Conservation (phyloP, 148 eudicot species). For the Vaccinium myrtillus region DNA sequence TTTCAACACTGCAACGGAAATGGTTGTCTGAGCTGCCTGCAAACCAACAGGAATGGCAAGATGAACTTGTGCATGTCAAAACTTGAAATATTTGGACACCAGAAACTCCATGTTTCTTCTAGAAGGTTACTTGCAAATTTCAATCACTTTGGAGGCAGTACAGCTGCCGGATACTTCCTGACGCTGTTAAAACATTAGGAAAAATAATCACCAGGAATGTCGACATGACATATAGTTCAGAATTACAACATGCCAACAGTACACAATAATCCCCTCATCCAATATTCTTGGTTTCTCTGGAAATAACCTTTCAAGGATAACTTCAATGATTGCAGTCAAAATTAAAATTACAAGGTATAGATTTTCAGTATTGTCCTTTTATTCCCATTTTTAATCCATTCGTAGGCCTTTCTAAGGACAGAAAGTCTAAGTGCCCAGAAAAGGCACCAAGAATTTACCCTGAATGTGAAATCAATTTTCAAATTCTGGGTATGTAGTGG, state of each 20-base stretch:
- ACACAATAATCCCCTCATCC: background rate
- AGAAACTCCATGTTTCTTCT: background rate
- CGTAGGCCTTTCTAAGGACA: background rate
- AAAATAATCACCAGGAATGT: background rate
- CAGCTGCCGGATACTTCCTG: slow-evolving; percentile 84
- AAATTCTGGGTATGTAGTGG: too few relatives aligned
- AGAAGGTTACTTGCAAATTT: background rate
- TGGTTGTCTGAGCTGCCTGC: slow-evolving; percentile 13
- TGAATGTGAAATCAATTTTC: too few relatives aligned
- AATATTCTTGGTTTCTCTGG: background rate
- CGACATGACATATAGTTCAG: background rate
- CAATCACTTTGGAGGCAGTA: slow-evolving; percentile 74
- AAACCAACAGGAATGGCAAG: slow-evolving; percentile 17
- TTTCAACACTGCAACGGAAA: background rate
- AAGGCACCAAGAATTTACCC: too few relatives aligned
- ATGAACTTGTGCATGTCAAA: background rate
- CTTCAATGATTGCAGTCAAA: background rate
- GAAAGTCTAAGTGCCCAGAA: too few relatives aligned
- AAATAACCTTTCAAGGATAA: background rate
- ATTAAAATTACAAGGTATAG: background rate
- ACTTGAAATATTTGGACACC: background rate
- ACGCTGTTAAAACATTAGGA: slow-evolving; percentile 42
- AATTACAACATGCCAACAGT: background rate
- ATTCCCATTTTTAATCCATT: background rate
- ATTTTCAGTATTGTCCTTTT: background rate